Conservation (phyloP, 768 basidiomycete genomes). For the Leccinum obscurum region DNA sequence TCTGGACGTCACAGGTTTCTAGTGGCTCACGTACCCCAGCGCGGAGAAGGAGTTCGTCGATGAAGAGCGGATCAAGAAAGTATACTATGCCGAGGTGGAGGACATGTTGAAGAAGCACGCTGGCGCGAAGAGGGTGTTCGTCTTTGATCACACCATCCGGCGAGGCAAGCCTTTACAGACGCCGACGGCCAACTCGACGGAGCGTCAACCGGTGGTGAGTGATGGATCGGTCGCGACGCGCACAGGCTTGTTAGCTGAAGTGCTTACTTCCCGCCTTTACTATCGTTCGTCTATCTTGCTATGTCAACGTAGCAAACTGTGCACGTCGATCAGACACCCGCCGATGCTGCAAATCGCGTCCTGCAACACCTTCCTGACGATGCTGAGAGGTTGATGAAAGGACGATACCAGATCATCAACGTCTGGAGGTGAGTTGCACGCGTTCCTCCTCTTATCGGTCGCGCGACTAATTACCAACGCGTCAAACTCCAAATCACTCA, state of each 20-base stretch:
- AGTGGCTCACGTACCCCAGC: constrained; percentile 34
- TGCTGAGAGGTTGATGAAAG: constrained; percentile 39
- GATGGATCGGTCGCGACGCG: background rate
- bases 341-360: constrained; percentile 36
- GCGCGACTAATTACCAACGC: no score
- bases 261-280: no score
- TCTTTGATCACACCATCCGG: constrained; percentile 46
- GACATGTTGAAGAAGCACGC: constrained; percentile 38
- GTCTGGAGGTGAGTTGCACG: constrained; percentile 36
- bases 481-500: background rate
- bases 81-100: constrained; percentile 42
- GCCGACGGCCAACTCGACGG: background rate
- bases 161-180: background rate
- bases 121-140: constrained; percentile 37
- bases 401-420: constrained; percentile 43
- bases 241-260: background rate
- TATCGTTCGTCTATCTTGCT: background rate
- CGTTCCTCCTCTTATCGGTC: background rate
- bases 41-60: constrained; percentile 38
- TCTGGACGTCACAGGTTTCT: constrained; percentile 42
- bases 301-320: constrained; percentile 30
- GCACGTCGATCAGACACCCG: constrained; percentile 44
- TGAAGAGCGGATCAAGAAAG: constrained; percentile 34
- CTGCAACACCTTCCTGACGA: constrained; percentile 38
- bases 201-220: constrained; percentile 33